Evolutionary conservation across 768 basidiomycete genomes (phyloP).

Genomic region (Boletus fagicola): DNA sequence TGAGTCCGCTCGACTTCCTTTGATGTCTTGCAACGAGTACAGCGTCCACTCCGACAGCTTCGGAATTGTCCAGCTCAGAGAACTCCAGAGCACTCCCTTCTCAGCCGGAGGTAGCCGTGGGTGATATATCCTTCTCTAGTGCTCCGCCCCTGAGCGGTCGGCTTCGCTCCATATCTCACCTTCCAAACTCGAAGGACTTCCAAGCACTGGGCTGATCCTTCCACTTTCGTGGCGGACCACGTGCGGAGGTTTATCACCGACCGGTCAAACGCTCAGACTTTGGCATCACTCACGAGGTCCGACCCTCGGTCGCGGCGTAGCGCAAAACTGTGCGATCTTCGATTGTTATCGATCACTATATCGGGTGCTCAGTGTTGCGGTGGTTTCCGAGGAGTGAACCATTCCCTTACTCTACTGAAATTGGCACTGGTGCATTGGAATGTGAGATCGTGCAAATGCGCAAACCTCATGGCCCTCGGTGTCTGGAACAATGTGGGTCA

Average conservation of each 20-base stretch:
- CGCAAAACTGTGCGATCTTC: conserved; percentile 38
- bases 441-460: conserved; percentile 42
- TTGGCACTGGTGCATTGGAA: conserved; percentile 43
- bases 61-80: conserved; percentile 37
- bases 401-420: conserved; percentile 33
- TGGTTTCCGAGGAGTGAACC: conserved; percentile 26
- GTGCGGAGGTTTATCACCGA: conserved; percentile 13
- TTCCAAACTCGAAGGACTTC: conserved; percentile 6
- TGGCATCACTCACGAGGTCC: conserved; percentile 53
- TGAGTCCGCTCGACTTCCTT: conserved; percentile 39
- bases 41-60: conserved; percentile 46
- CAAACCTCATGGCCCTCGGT: conserved; percentile 36
- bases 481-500: conserved; percentile 44
- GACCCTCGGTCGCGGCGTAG: conserved; percentile 49
- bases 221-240: conserved; percentile 30
- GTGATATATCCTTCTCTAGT: neutral
- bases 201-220: conserved; percentile 44
- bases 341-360: conserved; percentile 44
- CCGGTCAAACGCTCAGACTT: conserved; percentile 43
- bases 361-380: conserved; percentile 40
- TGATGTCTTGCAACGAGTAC: conserved; percentile 63
- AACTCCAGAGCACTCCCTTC: conserved; percentile 35
- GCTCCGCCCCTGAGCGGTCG: neutral
- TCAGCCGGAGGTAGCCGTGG: conserved; percentile 15
- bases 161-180: conserved; percentile 34